Base-by-base conservation (phyloP, 225 moss, liverwort and hornwort species). In the Antitrichia curtipendula region DNA sequence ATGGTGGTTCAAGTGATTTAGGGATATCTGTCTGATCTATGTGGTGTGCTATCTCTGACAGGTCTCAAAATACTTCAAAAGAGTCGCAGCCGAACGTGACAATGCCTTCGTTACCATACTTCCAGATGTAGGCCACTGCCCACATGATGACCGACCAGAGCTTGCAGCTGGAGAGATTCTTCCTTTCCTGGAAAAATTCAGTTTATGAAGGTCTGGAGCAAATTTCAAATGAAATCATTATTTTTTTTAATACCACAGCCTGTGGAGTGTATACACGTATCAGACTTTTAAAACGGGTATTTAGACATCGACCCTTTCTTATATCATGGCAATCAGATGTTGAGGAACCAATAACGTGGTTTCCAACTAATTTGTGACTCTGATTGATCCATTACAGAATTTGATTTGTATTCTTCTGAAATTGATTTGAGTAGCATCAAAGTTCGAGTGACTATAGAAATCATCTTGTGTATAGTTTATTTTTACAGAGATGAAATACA, bases 101-200 rank as follows among this genome's bases (percentile, higher is more conserved):
- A 93, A 95, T 83, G 90, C 94, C n/a, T 92, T 88, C 36, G 98
- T 99, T 62, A 94, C 94, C 84, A 90, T 91, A 75, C 98, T 99
- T 82, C 92, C 97, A 69, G 95, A 99, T 82, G 98, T 99, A 60
- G 98, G 98, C 36, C 98, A 99, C 85, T 99, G 98, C 90, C 98
- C 98, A 73, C 98, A 99, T 65, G 98, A 99, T 91, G 98, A 99
- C 86, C 93, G 96, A 43, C 98, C 98, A 22, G 98, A 99, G 86
- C 91, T 97, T 54, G 98, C 95, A 62, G 95, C 98, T 9, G 93
- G 86, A 72, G 93, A 93, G 68, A 96, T 97, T 75, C 89, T 93
- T 56, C 91, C 92, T 68, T 99, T 99, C 81, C 79, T 91, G 87
- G 90, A 85, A 32, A 92, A 92, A 76, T 92, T 89, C 45, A 47